These are phyloP conservation scores for Cerrena zonata DNA, from an alignment of 1,284 basidiomycete species.

Conservation along the genomic window DNA sequence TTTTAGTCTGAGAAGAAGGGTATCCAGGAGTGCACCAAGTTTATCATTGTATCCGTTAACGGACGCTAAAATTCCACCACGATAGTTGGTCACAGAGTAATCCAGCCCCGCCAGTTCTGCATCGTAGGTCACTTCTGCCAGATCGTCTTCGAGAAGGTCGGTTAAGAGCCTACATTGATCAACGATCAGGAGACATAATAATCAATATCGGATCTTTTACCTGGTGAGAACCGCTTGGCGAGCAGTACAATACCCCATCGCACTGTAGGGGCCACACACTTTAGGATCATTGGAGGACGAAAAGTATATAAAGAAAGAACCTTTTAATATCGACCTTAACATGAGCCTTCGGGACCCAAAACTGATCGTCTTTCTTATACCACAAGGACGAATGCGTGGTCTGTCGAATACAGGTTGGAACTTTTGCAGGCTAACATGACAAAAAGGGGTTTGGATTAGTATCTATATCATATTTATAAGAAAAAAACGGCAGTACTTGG, in stretches of 20 bases:
- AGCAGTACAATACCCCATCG: conserved; percentile 22
- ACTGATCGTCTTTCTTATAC: conserved; percentile 30
- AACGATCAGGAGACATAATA: conserved; percentile 37
- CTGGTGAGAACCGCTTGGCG: conserved; percentile 23
- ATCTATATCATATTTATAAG: too few relatives aligned
- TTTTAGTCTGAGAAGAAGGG: conserved; percentile 20
- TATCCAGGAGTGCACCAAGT: conserved; percentile 46
- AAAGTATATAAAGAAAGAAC: conserved; percentile 7
- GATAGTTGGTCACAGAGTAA: conserved; percentile 43
- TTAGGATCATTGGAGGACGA: too few relatives aligned
- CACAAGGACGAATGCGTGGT: conserved; percentile 19
- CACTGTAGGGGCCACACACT: too few relatives aligned
- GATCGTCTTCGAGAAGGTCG: conserved; percentile 29
- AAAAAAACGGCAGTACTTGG: conserved; percentile 13
- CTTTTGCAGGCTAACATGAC: conserved; percentile 16
- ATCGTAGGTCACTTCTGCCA: conserved; percentile 45
- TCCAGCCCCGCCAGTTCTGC: conserved; percentile 60
- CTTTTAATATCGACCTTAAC: conserved; percentile 21
- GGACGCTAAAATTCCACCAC: conserved; percentile 40
- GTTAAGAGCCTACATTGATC: conserved; percentile 26
- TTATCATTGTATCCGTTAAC: conserved; percentile 67
- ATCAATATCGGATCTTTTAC: conserved; percentile 10
- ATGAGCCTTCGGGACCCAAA: conserved; percentile 27
- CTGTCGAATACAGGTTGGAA: conserved; percentile 18
- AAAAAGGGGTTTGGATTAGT: neutral